Conservation (phyloP, 352 stramenopile species). For the Phytophthora colocasiae region DNA sequence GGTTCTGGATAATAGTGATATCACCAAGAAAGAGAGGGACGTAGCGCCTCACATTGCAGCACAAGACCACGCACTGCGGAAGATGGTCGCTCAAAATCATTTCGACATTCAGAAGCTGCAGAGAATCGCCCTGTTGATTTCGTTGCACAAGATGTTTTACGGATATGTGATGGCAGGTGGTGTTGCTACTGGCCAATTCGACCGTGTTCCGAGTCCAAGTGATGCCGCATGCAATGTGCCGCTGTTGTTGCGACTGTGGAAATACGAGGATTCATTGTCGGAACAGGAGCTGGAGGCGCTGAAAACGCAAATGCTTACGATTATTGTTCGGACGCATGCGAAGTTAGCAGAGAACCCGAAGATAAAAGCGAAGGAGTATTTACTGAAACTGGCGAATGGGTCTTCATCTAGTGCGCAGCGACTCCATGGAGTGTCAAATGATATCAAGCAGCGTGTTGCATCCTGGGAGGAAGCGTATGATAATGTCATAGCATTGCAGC, state of each 20-base stretch:
- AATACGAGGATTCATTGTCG: constrained; percentile 47
- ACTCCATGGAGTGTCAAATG: constrained; percentile 20
- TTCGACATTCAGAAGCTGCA: constrained; percentile 78
- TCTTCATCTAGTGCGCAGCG: constrained; percentile 19
- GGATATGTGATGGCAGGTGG: constrained; percentile 47
- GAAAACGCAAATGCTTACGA: constrained; percentile 70
- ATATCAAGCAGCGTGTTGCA: constrained; percentile 42
- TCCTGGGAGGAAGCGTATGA: constrained; percentile 81
- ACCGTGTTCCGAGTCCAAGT: constrained; percentile 59
- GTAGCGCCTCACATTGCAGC: constrained; percentile 54
- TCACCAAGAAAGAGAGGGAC: constrained; percentile 66
- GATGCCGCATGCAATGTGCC: constrained; percentile 48
- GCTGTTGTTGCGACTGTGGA: constrained; percentile 59
- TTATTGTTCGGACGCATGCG: constrained; percentile 62
- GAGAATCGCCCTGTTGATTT: constrained; percentile 52
- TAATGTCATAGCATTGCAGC: constrained; percentile 77
- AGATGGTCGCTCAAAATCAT: constrained; percentile 70
- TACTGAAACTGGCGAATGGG: constrained; percentile 64
- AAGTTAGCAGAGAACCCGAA: constrained; percentile 71
- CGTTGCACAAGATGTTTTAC: constrained; percentile 70
- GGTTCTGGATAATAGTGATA: constrained; percentile 67
- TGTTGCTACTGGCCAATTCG: constrained; percentile 50
- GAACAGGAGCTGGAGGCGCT: constrained; percentile 41
- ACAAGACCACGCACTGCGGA: constrained; percentile 59
- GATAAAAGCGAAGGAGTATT: constrained; percentile 68